Percentiles rank a stretch among this genome's conserved stretches.
Evolutionary conservation across 2,329 filamentous ascomycete species (phyloP).

Genomic region (Didymellaceae sp.): DNA sequence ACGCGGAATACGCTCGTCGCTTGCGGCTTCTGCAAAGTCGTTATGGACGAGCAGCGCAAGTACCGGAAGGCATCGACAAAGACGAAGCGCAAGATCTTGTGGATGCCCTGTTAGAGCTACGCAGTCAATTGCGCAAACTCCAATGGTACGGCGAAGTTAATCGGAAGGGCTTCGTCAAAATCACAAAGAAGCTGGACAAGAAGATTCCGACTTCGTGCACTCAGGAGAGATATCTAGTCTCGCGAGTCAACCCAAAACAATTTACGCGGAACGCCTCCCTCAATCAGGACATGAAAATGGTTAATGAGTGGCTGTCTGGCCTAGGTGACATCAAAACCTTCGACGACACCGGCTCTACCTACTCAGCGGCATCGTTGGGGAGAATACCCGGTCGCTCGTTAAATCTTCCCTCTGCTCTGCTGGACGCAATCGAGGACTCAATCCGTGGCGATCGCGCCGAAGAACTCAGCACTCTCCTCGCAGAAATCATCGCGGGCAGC

Average conservation of each 20-base stretch:
- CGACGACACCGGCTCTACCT: slow-evolving; percentile 76
- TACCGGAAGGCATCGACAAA: slow-evolving; percentile 75
- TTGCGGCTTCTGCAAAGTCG: slow-evolving; percentile 86
- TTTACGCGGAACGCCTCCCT: slow-evolving; percentile 79
- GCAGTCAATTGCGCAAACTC: slow-evolving; percentile 85
- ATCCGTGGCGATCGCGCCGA: slow-evolving; percentile 71
- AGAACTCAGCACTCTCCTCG: slow-evolving; percentile 62
- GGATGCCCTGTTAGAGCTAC: slow-evolving; percentile 85
- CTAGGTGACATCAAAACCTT: slow-evolving; percentile 78
- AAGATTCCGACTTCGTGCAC: slow-evolving; percentile 78
- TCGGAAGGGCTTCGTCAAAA: slow-evolving; percentile 92
- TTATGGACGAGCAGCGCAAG: slow-evolving; percentile 77
- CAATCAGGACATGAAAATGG: slow-evolving; percentile 65
- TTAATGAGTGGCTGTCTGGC: slow-evolving; percentile 91
- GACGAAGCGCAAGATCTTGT: slow-evolving; percentile 93
- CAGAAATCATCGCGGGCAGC: slow-evolving; percentile 62
- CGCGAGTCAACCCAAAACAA: slow-evolving; percentile 85
- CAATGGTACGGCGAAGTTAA: slow-evolving; percentile 99
- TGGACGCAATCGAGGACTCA: slow-evolving; percentile 75
- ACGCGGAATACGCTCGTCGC: slow-evolving; percentile 80
- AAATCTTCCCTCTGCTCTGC: slow-evolving; percentile 69
- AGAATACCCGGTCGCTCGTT: slow-evolving; percentile 77
- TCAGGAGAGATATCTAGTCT: slow-evolving; percentile 84
- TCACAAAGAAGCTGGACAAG: slow-evolving; percentile 98
- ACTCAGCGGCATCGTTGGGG: slow-evolving; percentile 73